Evolutionary conservation across 306 rosid species (phyloP), one percentile per base, ranked within the genome.

Genomic region (Begonia peltatifolia): DNA sequence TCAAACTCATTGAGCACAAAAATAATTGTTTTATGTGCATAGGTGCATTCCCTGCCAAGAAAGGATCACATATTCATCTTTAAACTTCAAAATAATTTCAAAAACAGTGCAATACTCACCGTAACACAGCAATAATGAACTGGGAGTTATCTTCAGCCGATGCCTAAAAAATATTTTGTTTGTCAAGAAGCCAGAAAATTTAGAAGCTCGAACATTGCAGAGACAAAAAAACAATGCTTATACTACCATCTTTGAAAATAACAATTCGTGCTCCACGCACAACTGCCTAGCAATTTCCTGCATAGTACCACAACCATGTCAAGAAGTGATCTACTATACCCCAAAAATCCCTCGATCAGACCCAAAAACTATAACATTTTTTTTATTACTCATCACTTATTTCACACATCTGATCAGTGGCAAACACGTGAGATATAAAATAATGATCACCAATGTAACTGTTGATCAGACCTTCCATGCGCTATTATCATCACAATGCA

Each of bases 261-360:
- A 58, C 68, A 90, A 63, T 22, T 80, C 85, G 76, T 90, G 80
- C 76, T 80, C 94, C 73, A 68, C 51, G 50, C 97, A 90, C 53
- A 90, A 60, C 77, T 90, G 97, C 70, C 94, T 76, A 50, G 97
- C 81, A 66, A 90, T 86, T 75, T 90, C 97, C 95, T 90, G 94
- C 43, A 74, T 52, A 46, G 77, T 42, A 14, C 63, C 65, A 65
- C 62, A 46, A 53, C 11, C 67, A 44, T 47, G 56, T 63, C 54
- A 58, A 46, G 63, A 57, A 62, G 56, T 66, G 35, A 62, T 17
- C 14, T 12, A 51, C 6, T 14, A 25, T n/a, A 58, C 38, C 38
- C 38, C 38, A 30, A 6, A 30, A 30, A 30, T 1, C 0, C 38
- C 38, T 30, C 23, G 4, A 3, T 20, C 38, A 30, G 6, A 25